These are phyloP conservation scores for Tolypocladium sp. DNA, from an alignment of 2,329 filamentous ascomycete genomes.

Conservation along the genomic window DNA sequence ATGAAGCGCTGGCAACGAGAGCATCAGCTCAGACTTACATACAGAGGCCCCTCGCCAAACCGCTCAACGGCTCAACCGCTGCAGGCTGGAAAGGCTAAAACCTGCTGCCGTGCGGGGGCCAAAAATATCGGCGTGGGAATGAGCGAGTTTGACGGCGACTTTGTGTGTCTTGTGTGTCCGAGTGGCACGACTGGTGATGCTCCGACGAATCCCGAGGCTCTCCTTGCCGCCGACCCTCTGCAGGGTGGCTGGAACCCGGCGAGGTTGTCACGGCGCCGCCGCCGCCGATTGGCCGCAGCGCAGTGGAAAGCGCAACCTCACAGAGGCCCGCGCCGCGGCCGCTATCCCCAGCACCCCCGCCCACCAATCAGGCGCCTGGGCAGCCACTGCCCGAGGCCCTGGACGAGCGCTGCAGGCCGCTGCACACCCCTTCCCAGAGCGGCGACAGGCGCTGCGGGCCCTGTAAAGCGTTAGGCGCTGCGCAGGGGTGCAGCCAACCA, in stretches of 20 bases:
- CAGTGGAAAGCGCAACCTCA: background rate
- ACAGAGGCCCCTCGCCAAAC: no score
- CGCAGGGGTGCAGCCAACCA: background rate
- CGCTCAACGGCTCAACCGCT: background rate
- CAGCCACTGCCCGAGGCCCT: background rate
- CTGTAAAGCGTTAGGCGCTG: background rate
- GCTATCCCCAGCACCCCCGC: background rate
- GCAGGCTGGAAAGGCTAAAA: background rate
- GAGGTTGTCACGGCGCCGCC: background rate
- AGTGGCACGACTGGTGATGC: background rate
- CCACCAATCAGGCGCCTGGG: background rate
- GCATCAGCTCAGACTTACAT: background rate
- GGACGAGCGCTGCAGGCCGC: background rate
- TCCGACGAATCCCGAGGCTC: conserved; percentile 19
- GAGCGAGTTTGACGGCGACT: background rate
- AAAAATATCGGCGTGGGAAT: background rate
- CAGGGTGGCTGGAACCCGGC: conserved; percentile 7
- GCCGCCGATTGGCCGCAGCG: background rate
- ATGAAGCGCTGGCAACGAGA: no score
- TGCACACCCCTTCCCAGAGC: background rate
- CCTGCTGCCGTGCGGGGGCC: background rate
- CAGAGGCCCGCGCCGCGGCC: background rate
- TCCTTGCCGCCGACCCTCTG: conserved; percentile 37
- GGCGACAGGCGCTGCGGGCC: background rate
- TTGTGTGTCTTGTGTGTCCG: background rate